Percentiles rank a stretch among this genome's conserved stretches.
Conservation (phyloP, 1,139 yeast genomes). For the Debaryomycetaceae sp. region DNA sequence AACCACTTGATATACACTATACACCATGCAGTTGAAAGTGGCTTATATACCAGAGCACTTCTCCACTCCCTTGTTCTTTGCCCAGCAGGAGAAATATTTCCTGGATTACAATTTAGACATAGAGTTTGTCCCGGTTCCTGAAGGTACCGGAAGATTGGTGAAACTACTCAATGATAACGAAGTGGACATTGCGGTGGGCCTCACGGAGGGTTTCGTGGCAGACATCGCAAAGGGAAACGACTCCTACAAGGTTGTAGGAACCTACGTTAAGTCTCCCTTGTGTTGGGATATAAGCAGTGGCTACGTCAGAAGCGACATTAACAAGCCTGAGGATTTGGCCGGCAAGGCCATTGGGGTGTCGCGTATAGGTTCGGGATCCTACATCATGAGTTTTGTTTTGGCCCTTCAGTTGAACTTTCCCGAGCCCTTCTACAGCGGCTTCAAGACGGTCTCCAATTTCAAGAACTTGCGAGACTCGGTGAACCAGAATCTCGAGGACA, state of each 20-base stretch:
- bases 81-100: constrained; percentile 58
- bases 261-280: constrained; percentile 81
- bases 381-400: constrained; percentile 84
- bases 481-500: constrained; percentile 44
- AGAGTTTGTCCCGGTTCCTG: constrained; percentile 70
- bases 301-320: constrained; percentile 49
- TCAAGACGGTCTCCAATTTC: constrained; percentile 64
- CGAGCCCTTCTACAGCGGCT: constrained; percentile 46
- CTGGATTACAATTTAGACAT: constrained; percentile 43
- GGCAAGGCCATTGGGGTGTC: constrained; percentile 76
- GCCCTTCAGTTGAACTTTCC: constrained; percentile 55
- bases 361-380: constrained; percentile 87
- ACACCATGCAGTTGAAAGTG: constrained; percentile 35
- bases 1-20: not conserved
- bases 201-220: constrained; percentile 87
- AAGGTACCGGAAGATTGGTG: constrained; percentile 87
- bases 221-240: constrained; percentile 71
- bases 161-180: constrained; percentile 62
- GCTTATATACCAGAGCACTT: constrained; percentile 93
- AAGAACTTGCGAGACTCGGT: constrained; percentile 77
- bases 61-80: constrained; percentile 79
- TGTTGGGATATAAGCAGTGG: constrained; percentile 93
- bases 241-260: constrained; percentile 65
- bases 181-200: constrained; percentile 78
- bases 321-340: constrained; percentile 48